Percentiles rank a stretch among this genome's conserved stretches.
Conservation (phyloP, 306 rosid species). For the Arachis stenosperma region DNA sequence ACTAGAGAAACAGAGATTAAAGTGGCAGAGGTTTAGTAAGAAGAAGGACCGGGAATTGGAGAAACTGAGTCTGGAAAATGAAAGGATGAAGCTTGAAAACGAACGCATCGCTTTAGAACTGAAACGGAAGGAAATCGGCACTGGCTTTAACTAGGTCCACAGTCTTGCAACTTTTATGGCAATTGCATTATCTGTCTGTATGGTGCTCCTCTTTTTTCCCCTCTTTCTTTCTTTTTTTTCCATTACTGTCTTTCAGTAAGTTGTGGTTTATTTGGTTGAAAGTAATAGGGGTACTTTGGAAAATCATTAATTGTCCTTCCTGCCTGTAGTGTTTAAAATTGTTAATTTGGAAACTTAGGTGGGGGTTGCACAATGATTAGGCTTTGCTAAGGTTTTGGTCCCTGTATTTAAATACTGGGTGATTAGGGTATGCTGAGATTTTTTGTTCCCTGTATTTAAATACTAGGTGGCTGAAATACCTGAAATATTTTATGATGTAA, state of each 20-base stretch:
- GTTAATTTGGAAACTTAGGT: constrained; percentile 41
- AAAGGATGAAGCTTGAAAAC: constrained; percentile 85
- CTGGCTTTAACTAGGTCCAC: constrained; percentile 55
- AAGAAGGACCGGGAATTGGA: constrained; percentile 86
- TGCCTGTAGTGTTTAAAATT: constrained; percentile 39
- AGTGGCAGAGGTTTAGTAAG: constrained; percentile 86
- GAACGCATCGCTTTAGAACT: constrained; percentile 74
- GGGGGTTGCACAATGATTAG: constrained; percentile 38
- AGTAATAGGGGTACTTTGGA: constrained; percentile 37
- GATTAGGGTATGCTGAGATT: constrained; percentile 36
- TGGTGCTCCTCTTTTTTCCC: constrained; percentile 20
- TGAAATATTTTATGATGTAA: constrained; percentile 34
- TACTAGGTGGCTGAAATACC: constrained; percentile 30
- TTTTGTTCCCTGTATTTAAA: constrained; percentile 40
- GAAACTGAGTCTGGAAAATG: constrained; percentile 80
- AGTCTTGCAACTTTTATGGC: constrained; percentile 36
- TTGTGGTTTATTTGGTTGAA: constrained; percentile 36
- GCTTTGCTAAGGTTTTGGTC: constrained; percentile 37
- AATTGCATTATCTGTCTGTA: constrained; percentile 22
- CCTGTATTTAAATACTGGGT: constrained; percentile 37
- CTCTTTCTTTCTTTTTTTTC: constrained; percentile 3
- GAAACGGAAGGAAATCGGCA: constrained; percentile 65
- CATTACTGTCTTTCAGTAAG: constrained; percentile 10
- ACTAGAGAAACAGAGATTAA: constrained; percentile 75
- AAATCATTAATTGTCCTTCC: constrained; percentile 27